These are phyloP conservation scores for Phytophthora cactorum DNA, from an alignment of 352 stramenopile species.

Conservation along the genomic window DNA sequence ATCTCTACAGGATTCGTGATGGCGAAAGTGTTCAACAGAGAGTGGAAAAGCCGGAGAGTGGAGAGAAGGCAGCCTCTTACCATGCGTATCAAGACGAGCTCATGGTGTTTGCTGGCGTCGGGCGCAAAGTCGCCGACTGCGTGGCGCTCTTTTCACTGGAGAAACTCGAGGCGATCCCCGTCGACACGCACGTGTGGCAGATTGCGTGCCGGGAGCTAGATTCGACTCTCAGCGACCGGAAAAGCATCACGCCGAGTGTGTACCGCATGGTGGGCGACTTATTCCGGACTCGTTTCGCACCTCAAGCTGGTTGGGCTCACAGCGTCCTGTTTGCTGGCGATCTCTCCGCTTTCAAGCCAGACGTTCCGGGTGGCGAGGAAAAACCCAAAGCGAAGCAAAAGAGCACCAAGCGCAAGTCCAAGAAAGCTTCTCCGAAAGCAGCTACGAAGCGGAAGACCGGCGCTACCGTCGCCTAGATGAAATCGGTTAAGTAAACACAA, in stretches of 20 bases:
- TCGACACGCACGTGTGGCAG: conserved; percentile 97
- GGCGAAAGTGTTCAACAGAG: conserved; percentile 10
- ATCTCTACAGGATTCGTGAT: conserved; percentile 64
- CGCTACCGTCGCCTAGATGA: neutral
- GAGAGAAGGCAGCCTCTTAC: conserved; percentile 11
- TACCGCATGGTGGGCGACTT: conserved; percentile 92
- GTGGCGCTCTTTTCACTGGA: conserved; percentile 97
- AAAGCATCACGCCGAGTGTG: conserved; percentile 85
- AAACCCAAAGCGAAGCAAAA: conserved; percentile 23
- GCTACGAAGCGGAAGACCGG: conserved; percentile 16
- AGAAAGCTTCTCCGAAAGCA: conserved; percentile 2
- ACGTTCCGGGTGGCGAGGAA: conserved; percentile 28
- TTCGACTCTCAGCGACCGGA: conserved; percentile 44
- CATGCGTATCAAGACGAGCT: conserved; percentile 59
- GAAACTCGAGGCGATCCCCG: conserved; percentile 92
- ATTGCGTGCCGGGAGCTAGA: conserved; percentile 93
- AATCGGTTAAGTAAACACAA: conserved; percentile 10
- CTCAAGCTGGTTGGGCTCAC: conserved; percentile 94
- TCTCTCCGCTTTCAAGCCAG: conserved; percentile 45
- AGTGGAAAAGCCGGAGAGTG: conserved; percentile 14
- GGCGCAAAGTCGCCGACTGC: conserved; percentile 97
- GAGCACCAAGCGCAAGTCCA: conserved; percentile 16
- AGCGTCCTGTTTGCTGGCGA: conserved; percentile 67
- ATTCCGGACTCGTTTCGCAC: conserved; percentile 92
- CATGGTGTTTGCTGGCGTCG: conserved; percentile 86